Evolutionary conservation across 148 eudicot species (phyloP), one percentile per base, ranked within the genome.

Genomic region (Vaccinium corymbosum): DNA sequence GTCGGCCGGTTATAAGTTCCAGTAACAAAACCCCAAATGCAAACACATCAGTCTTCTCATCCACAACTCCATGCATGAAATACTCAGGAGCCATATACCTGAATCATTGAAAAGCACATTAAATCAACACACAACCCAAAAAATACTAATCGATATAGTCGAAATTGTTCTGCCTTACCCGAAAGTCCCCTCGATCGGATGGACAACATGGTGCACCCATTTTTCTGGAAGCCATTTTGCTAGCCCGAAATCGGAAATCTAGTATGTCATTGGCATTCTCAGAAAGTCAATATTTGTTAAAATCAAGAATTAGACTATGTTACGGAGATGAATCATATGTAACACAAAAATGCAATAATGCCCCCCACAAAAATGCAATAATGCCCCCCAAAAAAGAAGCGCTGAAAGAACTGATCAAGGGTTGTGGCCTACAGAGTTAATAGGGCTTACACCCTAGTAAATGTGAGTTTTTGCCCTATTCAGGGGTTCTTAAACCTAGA

Each of bases 141-240:
- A 53, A 52, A 78, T 57, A 68, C 16, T 0, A 32, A 11, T 0
- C 9, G 46, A 35, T 17, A 9, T 7, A 25, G 16, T 3, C 1
- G 35, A 42, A 56, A 22, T 2, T 20, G 20, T 56, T 0, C 56
- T 70, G 64, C 75, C 25, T 85, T 92, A 96, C 98, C 99, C 99
- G 76, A 96, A 96, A 87, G 99, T 96, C 38, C 99, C 99, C 84
- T 96, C 99, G 82, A 96, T 92, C 4, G 99, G 99, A 81, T 91
- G 83, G 70, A 94, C 94, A 73, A 94, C 94, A 89, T 93, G 99
- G 80, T 96, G 94, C 85, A 86, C 76, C 97, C 99, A 94, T 71
- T 90, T 92, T 29, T 93, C 94, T 42, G 99, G 99, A 4, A 96
- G 98, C 98, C 99, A 96, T 87, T 96, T 96, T 66, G 97, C 98